Conservation (phyloP, 257 asterid species). For the Solanum piurae region DNA sequence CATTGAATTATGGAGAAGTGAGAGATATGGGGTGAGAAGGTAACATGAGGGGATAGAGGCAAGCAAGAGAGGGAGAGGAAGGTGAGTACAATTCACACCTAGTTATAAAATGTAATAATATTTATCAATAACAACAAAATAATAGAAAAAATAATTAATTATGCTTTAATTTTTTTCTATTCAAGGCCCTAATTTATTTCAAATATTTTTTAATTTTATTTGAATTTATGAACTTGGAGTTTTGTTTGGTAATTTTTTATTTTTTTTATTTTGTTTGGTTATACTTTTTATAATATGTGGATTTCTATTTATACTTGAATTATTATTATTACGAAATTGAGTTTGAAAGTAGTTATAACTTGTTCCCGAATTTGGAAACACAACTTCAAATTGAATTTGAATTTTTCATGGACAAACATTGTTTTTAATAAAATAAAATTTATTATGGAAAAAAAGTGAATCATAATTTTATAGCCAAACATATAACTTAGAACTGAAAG, state of each 20-base stretch:
- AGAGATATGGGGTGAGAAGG: not conserved
- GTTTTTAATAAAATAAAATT: no score
- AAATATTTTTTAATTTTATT: no score
- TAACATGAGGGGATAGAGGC: not conserved
- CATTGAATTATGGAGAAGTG: not conserved
- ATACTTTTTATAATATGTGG: not conserved
- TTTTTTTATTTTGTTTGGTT: no score
- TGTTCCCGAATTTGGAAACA: not conserved
- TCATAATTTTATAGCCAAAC: not conserved
- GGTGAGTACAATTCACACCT: not conserved
- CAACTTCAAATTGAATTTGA: not conserved
- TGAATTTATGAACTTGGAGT: not conserved
- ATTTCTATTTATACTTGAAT: not conserved
- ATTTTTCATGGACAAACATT: not conserved
- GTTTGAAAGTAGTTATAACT: not conserved
- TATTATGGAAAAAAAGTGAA: not conserved
- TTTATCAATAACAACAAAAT: not conserved
- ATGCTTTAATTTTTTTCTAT: not conserved
- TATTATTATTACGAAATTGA: not conserved
- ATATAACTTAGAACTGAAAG: not conserved
- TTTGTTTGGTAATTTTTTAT: not conserved
- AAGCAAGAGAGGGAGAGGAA: not conserved
- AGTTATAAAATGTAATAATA: not conserved
- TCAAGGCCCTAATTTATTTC: not conserved
- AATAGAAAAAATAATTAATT: no score